A percentile compares a stretch with the other conserved stretches of the same genome.
phyloP scores from a whole-genome alignment of 2,329 filamentous ascomycete species.

The Chaetomium strumarium region DNA sequence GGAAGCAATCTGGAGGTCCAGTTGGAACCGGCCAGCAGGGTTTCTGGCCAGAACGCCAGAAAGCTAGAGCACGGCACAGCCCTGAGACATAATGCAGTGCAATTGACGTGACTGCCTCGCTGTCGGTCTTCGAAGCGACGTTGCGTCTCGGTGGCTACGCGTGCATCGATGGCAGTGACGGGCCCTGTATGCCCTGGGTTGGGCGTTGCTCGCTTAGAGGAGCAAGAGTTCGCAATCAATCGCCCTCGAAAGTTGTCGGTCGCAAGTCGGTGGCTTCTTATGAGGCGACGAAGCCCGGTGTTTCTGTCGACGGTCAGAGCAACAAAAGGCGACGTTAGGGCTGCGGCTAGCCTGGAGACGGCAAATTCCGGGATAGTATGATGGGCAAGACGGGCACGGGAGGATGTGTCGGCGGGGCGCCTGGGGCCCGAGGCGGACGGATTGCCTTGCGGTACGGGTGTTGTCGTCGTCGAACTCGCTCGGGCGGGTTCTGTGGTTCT shows the following conservation, averaged over 20 bases:
- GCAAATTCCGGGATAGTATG: conserved; percentile 15
- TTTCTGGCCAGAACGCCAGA: conserved; percentile 42
- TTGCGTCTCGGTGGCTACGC: conserved; percentile 5
- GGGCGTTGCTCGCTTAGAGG: not conserved
- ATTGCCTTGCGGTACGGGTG: conserved; percentile 18
- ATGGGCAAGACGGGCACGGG: not conserved
- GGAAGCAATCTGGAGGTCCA: conserved; percentile 7
- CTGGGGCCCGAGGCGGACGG: conserved; percentile 17
- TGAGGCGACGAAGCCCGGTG: not conserved
- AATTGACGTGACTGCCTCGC: conserved; percentile 22
- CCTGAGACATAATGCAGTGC: conserved; percentile 41
- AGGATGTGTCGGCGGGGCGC: conserved; percentile 11
- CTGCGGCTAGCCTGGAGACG: conserved; percentile 7
- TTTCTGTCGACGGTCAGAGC: not conserved
- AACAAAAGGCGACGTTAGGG: conserved; percentile 6
- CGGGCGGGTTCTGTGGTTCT: conserved; percentile 21
- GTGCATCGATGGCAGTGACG: conserved; percentile 5
- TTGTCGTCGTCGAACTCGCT: conserved; percentile 22
- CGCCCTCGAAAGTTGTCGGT: not conserved
- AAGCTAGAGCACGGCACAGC: conserved; percentile 40
- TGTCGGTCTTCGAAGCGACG: not conserved
- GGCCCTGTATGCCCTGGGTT: not conserved
- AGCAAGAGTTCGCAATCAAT: not conserved
- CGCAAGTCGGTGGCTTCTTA: conserved; percentile 1
- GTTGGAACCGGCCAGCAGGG: conserved; percentile 18